Base-by-base conservation (phyloP, 1,284 basidiomycete genomes). In the Tetrapyrgos nigripes region DNA sequence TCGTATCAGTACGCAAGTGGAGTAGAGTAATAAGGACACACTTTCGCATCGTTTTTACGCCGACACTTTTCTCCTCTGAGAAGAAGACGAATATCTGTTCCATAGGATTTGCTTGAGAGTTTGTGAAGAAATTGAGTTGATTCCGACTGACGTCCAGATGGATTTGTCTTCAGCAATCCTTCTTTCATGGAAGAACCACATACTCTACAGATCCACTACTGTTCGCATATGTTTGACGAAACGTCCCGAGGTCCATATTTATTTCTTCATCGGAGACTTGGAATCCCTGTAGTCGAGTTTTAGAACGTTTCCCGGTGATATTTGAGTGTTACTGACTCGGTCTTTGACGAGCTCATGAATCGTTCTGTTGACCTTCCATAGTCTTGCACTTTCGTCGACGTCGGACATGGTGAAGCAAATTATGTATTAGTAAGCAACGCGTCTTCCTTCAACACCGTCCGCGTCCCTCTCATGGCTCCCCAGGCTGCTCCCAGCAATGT, bases 301-400 rank as follows among this genome's bases (percentile, higher is more conserved):
- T 62, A 66, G 58, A 46, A 26, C 62, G 58, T 63, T 59, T 52
- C 56, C 43, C 60, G 27, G 50, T 37, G 13, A 40, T 29, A 35
- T 49, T 54, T 5, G 35, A 49, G 33, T 44, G 57, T 65, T 46
- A 74, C 85, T 76, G 65, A 92, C 90, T 79, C 96, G 86, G 75
- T 99, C 97, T 70, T 91, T 88, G 60, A 97, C 93, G 58, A 99
- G 88, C 78, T 99, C 97, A 75, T 98, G 96, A 54, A 98, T 93
- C 44, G 97, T 99, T 69, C 94, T 82, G 77, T 96, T 96, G 63
- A 99, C 96, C 70, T 96, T 91, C 94, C 96, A 98, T 68, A 99
- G 83, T 70, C 91, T 88, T 53, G 94, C 88, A 54, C 85, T 82
- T 73, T 93, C 91, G 74, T 92, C 90, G 66, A 78, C 78, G 62